These are phyloP conservation scores for Gracilariopsis chorda DNA, from an alignment of 23 red algal genomes.

Conservation along the genomic window DNA sequence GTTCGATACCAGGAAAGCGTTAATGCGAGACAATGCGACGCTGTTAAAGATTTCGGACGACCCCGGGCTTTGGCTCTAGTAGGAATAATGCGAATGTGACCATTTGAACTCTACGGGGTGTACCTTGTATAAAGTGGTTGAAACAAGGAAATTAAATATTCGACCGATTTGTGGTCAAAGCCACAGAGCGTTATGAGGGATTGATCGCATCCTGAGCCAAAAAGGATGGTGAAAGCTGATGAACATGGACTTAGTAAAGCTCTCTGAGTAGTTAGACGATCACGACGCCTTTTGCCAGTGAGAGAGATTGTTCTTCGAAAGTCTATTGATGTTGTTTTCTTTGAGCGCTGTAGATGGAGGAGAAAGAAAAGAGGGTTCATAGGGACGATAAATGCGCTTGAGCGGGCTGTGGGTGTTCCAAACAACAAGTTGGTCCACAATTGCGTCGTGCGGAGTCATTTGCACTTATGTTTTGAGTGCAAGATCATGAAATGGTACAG, in stretches of 20 bases:
- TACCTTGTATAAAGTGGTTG: background rate
- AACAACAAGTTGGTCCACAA: background rate
- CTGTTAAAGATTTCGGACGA: background rate
- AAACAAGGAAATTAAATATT: background rate
- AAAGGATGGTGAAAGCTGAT: background rate
- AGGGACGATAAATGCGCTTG: background rate
- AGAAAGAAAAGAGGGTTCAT: too few species aligned
- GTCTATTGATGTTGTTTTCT: background rate
- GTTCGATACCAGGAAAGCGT: slow-evolving; percentile 15
- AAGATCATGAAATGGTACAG: background rate
- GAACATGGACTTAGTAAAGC: background rate
- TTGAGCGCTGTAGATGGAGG: too few species aligned
- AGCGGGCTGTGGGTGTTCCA: background rate
- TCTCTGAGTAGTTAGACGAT: background rate
- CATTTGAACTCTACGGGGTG: background rate
- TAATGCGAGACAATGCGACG: background rate
- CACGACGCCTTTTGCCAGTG: background rate
- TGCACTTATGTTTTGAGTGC: background rate
- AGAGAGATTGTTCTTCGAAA: background rate
- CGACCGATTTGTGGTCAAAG: background rate
- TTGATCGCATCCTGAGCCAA: background rate
- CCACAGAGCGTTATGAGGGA: background rate
- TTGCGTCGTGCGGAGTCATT: background rate
- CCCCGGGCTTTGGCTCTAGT: background rate
- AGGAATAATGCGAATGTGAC: background rate